phyloP scores from a whole-genome alignment of 2,329 filamentous ascomycete species.

The Trichothecium sympodiale region DNA sequence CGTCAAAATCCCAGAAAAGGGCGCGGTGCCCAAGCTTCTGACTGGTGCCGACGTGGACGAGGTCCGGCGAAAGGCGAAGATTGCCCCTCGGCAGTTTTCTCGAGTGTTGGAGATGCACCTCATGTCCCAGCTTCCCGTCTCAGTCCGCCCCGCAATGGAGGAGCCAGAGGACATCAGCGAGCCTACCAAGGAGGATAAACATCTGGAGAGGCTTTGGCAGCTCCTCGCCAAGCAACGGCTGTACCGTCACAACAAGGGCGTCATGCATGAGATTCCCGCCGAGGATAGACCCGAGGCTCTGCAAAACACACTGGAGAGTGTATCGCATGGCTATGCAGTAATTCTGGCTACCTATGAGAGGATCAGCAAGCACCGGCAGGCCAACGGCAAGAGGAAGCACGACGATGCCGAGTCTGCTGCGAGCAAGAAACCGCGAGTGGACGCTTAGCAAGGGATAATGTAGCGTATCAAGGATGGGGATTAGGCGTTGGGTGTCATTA shows the following conservation, averaged over 20 bases:
- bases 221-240: slow-evolving; percentile 67
- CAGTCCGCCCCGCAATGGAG: slow-evolving; percentile 41
- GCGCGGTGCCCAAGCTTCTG: slow-evolving; percentile 37
- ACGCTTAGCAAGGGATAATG: slow-evolving; percentile 8
- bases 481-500: too few relatives aligned
- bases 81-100: slow-evolving; percentile 64
- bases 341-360: slow-evolving; percentile 41
- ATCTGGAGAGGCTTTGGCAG: slow-evolving; percentile 60
- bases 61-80: slow-evolving; percentile 55
- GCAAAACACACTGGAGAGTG: slow-evolving; percentile 54
- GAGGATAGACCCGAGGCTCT: slow-evolving; percentile 62
- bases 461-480: too few relatives aligned
- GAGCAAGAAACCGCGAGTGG: slow-evolving; percentile 35
- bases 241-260: slow-evolving; percentile 63
- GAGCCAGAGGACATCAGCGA: slow-evolving; percentile 28
- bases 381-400: slow-evolving; percentile 36
- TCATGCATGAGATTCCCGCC: slow-evolving; percentile 57
- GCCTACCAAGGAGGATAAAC: slow-evolving; percentile 43
- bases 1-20: slow-evolving; percentile 36
- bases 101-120: slow-evolving; percentile 67
- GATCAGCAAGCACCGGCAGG: slow-evolving; percentile 15
- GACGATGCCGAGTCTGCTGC: slow-evolving; percentile 15
- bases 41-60: slow-evolving; percentile 46
- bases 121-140: slow-evolving; percentile 46
- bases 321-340: slow-evolving; percentile 63